Percentiles rank a stretch among this genome's conserved stretches.
Conservation (phyloP, 371 early-diverging fungal species). For the Mucor plumbeus region DNA sequence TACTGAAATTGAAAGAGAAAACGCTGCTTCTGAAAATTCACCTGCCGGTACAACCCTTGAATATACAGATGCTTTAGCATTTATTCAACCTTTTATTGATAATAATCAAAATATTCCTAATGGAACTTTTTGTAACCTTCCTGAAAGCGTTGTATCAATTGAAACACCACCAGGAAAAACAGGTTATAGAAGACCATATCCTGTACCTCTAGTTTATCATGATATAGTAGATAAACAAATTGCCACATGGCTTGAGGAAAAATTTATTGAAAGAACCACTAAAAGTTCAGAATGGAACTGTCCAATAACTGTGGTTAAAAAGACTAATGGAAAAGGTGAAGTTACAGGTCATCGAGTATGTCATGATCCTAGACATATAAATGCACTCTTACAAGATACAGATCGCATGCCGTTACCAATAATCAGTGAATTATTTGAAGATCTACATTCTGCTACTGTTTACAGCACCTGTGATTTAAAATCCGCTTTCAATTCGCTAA, state of each 20-base stretch:
- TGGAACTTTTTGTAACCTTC: slow-evolving; percentile 11
- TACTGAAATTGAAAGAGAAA: no score
- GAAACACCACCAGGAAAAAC: slow-evolving; percentile 8
- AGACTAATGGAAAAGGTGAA: slow-evolving; percentile 19
- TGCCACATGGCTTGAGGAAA: slow-evolving; percentile 7
- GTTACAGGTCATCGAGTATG: slow-evolving; percentile 16
- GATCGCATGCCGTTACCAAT: slow-evolving; percentile 19
- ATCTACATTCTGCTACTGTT: slow-evolving; percentile 11
- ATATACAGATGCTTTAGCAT: neutral
- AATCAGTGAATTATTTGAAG: slow-evolving; percentile 23
- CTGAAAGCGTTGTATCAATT: slow-evolving; percentile 14
- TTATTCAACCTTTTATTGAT: slow-evolving; percentile 9
- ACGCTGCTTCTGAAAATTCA: no score
- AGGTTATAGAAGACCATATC: slow-evolving; percentile 13
- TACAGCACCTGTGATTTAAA: slow-evolving; percentile 18
- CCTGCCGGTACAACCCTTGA: neutral
- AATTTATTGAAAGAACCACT: slow-evolving; percentile 1
- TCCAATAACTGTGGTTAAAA: slow-evolving; percentile 12
- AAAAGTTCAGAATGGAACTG: slow-evolving; percentile 14
- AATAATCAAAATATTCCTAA: slow-evolving; percentile 9
- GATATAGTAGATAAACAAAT: slow-evolving; percentile 10
- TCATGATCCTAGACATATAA: slow-evolving; percentile 21
- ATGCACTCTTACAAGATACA: neutral
- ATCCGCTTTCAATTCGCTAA: slow-evolving; percentile 19
- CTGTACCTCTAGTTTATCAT: slow-evolving; percentile 1